phyloP scores from a whole-genome alignment of 2,329 filamentous ascomycete genomes.

The Cordyceps militaris region DNA sequence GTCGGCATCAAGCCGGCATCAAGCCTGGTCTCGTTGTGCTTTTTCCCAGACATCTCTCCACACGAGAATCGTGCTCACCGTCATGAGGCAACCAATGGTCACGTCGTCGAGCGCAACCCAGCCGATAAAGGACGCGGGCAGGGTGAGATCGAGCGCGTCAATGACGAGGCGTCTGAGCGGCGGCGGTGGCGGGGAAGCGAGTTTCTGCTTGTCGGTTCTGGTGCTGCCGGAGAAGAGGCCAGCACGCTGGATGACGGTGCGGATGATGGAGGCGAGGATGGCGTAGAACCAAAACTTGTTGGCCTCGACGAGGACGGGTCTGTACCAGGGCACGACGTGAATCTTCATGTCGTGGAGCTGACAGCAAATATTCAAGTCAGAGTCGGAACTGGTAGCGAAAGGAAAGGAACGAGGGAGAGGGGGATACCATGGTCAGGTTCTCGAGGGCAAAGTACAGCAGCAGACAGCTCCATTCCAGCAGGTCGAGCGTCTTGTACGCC shows the following conservation, averaged over 20 bases:
- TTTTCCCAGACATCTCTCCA: slow-evolving; percentile 11
- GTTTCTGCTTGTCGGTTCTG: neutral
- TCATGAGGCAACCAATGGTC: slow-evolving; percentile 9
- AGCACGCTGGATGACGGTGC: neutral
- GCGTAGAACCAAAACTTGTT: slow-evolving; percentile 15
- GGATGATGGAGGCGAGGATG: slow-evolving; percentile 10
- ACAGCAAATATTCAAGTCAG: neutral
- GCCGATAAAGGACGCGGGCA: slow-evolving; percentile 12
- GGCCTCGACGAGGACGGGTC: slow-evolving; percentile 10
- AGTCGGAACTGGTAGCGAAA: no score
- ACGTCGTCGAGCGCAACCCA: slow-evolving; percentile 9
- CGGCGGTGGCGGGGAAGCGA: neutral
- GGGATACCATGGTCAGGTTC: slow-evolving; percentile 11
- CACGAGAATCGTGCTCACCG: slow-evolving; percentile 10
- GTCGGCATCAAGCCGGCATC: neutral
- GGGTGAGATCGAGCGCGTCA: slow-evolving; percentile 6
- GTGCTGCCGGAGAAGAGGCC: neutral
- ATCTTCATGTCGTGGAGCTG: slow-evolving; percentile 13
- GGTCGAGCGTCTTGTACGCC: neutral
- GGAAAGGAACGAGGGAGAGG: neutral
- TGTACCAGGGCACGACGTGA: slow-evolving; percentile 11
- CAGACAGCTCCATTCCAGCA: slow-evolving; percentile 12
- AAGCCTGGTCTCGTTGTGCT: neutral
- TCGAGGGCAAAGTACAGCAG: slow-evolving; percentile 12
- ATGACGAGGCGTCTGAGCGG: slow-evolving; percentile 1